phyloP scores from a whole-genome alignment of 2,329 filamentous ascomycete species.

The Thielaviopsis ethacetica region DNA sequence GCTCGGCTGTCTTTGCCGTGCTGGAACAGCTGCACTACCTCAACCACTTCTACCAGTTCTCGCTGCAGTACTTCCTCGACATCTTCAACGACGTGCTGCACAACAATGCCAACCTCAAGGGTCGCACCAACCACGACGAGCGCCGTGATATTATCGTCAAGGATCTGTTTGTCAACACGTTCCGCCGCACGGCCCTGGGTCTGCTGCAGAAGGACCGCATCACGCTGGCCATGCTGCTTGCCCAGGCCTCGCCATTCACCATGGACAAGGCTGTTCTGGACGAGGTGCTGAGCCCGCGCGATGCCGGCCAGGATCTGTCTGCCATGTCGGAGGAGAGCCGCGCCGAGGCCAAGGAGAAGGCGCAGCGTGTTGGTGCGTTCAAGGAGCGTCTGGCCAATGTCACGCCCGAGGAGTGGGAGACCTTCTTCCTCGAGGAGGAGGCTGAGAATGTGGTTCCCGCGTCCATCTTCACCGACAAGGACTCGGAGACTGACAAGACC shows the following conservation, averaged over 20 bases:
- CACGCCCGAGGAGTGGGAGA: constrained; percentile 52
- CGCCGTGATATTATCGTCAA: constrained; percentile 82
- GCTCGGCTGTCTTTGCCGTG: constrained; percentile 93
- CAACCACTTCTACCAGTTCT: constrained; percentile 99
- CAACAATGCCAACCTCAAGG: constrained; percentile 55
- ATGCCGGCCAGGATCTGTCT: constrained; percentile 65
- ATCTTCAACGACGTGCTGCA: constrained; percentile 91
- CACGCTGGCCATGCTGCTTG: constrained; percentile 84
- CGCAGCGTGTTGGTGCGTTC: constrained; percentile 54
- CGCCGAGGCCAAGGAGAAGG: constrained; percentile 51
- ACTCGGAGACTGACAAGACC: constrained; percentile 50
- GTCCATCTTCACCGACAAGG: constrained; percentile 45
- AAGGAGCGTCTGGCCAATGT: constrained; percentile 54
- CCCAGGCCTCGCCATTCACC: constrained; percentile 86
- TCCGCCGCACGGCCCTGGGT: constrained; percentile 83
- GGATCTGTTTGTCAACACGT: constrained; percentile 80
- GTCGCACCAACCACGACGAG: constrained; percentile 56
- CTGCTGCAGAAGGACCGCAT: constrained; percentile 88
- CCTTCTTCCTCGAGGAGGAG: constrained; percentile 70
- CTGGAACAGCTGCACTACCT: constrained; percentile 94
- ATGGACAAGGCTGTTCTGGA: constrained; percentile 90
- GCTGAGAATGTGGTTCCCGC: constrained; percentile 71
- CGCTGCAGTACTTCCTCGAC: constrained; percentile 90
- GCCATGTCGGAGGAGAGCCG: constrained; percentile 18
- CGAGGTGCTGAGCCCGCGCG: constrained; percentile 59